These are phyloP conservation scores for Penicillium psychrosexuale DNA, from an alignment of 2,329 filamentous ascomycete species.

Conservation along the genomic window DNA sequence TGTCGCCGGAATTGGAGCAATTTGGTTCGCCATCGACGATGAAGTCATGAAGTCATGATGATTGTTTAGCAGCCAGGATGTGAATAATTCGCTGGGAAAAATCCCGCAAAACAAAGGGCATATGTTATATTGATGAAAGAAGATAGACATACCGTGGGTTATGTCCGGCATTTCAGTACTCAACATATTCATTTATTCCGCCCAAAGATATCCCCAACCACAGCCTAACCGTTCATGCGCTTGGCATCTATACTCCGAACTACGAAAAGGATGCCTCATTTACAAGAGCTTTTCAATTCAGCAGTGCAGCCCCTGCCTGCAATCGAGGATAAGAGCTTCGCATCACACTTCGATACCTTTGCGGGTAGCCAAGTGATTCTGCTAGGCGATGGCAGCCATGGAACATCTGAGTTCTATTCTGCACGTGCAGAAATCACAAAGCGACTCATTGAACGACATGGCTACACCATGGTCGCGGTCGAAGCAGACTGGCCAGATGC, in stretches of 20 bases:
- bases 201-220: not conserved
- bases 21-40: slow-evolving; percentile 2
- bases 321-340: slow-evolving; percentile 38
- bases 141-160: not conserved
- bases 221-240: slow-evolving; percentile 8
- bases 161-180: not conserved
- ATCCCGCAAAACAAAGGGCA: not conserved
- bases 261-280: slow-evolving; percentile 24
- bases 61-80: slow-evolving; percentile 16
- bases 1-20: not conserved
- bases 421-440: slow-evolving; percentile 53
- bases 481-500: slow-evolving; percentile 57
- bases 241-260: not conserved
- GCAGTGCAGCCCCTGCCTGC: slow-evolving; percentile 38
- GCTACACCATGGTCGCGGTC: slow-evolving; percentile 51
- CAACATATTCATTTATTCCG: not conserved
- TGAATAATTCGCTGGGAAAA: slow-evolving; percentile 22
- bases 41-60: slow-evolving; percentile 33
- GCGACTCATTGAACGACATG: slow-evolving; percentile 49
- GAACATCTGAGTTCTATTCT: slow-evolving; percentile 55
- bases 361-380: slow-evolving; percentile 43
- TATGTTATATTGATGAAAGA: not conserved
- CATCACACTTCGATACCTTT: slow-evolving; percentile 42
- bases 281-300: slow-evolving; percentile 36
- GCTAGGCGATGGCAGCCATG: slow-evolving; percentile 50